Percentiles rank a stretch among this genome's conserved stretches.
These are phyloP conservation scores for Stylosanthes scabra DNA, from an alignment of 331 rosid genomes.

Conservation along the genomic window DNA sequence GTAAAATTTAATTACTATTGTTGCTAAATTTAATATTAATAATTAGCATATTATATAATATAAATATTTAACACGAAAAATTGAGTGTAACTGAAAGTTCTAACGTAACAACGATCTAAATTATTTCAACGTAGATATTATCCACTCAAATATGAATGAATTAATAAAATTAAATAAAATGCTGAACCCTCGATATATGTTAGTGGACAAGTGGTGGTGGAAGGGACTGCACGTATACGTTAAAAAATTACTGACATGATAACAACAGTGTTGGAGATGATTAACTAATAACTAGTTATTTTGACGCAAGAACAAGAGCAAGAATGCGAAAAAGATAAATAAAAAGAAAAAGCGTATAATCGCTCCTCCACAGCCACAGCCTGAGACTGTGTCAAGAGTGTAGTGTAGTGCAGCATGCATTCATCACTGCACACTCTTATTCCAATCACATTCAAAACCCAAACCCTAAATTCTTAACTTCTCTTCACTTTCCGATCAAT, in stretches of 20 bases:
- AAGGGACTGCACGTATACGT: background rate
- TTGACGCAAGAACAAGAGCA: background rate
- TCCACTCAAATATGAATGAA: background rate
- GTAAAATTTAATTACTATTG: no score
- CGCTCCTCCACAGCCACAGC: slow-evolving; percentile 34
- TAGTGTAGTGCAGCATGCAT: background rate
- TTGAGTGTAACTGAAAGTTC: no score
- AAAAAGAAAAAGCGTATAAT: slow-evolving; percentile 6
- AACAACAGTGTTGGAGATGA: no score
- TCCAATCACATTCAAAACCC: background rate
- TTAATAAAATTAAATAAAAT: background rate
- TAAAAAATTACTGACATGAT: background rate
- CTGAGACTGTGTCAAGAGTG: slow-evolving; percentile 5
- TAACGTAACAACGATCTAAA: background rate
- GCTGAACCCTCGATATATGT: background rate
- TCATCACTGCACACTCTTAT: slow-evolving; percentile 1
- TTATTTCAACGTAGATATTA: background rate
- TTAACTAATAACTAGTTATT: background rate
- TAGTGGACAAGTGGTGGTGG: background rate
- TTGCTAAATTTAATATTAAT: no score
- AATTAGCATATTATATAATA: no score
- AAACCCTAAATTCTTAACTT: slow-evolving; percentile 44
- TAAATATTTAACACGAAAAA: no score
- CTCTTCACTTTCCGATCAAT: slow-evolving; percentile 45
- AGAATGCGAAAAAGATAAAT: background rate